phyloP scores from a whole-genome alignment of 257 asterid genomes.

The Nicotiana tomentosiformis region DNA sequence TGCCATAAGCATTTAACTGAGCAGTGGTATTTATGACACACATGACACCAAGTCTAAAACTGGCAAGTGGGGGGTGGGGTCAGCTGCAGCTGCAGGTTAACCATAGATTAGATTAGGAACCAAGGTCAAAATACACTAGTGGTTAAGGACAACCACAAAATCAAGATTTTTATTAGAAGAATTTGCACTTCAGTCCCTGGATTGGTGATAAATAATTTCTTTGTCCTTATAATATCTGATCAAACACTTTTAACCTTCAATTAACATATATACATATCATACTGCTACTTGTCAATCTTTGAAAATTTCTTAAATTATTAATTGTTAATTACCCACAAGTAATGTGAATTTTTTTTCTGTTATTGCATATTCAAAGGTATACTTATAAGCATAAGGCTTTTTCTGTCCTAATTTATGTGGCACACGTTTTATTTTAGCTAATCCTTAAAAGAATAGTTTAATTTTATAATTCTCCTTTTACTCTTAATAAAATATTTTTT shows the following conservation, averaged over 20 bases:
- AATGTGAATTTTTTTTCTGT: too few species aligned
- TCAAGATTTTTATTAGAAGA: conserved; percentile 25
- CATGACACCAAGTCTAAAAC: conserved; percentile 2
- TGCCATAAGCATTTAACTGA: background rate
- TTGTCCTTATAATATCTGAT: background rate
- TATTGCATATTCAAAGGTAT: too few species aligned
- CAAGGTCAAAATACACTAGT: conserved; percentile 30
- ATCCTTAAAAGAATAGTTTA: too few species aligned
- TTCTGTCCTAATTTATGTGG: too few species aligned
- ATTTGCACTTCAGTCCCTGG: background rate
- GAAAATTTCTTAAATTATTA: background rate
- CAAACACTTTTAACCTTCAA: background rate
- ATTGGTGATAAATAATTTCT: background rate
- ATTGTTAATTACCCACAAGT: too few species aligned
- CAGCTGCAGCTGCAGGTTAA: conserved; percentile 20
- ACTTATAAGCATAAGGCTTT: too few species aligned
- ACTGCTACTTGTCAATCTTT: background rate
- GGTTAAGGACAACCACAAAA: conserved; percentile 72
- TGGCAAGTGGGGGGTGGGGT: conserved; percentile 4
- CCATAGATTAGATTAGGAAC: conserved; percentile 44
- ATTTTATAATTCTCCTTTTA: too few species aligned
- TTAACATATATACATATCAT: background rate
- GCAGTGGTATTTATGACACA: conserved; percentile 17
- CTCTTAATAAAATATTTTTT: too few species aligned
- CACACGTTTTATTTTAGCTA: too few species aligned